phyloP scores from a whole-genome alignment of 2,329 filamentous ascomycete genomes.

The Sporothrix luriei region DNA sequence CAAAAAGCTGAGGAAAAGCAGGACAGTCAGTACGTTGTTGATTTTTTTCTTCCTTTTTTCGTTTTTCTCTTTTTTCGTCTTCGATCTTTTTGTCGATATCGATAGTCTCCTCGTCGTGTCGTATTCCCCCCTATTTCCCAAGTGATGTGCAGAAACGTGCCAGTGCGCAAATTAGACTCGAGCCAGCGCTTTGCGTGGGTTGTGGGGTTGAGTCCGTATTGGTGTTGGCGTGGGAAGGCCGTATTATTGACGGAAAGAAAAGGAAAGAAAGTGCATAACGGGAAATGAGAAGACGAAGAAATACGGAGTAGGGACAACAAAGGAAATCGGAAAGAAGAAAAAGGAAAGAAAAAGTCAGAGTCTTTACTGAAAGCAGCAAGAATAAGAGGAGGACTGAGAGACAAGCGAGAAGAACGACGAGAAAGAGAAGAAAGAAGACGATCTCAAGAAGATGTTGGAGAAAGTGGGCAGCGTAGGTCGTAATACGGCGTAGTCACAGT shows the following conservation, averaged over 20 bases:
- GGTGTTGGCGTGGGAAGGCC: background rate
- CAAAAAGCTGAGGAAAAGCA: background rate
- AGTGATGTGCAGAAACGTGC: constrained; percentile 19
- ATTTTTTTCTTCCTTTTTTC: no score
- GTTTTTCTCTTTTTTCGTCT: background rate
- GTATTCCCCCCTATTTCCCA: constrained; percentile 8
- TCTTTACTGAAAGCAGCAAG: background rate
- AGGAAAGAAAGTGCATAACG: background rate
- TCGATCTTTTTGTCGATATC: background rate
- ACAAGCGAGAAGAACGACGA: background rate
- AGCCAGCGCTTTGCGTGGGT: background rate
- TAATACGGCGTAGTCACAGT: background rate
- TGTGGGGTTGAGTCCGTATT: background rate
- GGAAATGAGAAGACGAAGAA: background rate
- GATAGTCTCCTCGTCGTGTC: background rate
- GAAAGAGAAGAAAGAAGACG: background rate
- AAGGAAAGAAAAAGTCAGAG: background rate
- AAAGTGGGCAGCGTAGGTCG: background rate
- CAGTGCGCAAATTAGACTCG: constrained; percentile 12
- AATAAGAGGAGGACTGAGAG: background rate
- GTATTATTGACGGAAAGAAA: background rate
- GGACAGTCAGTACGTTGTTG: constrained; percentile 6
- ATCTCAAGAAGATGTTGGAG: background rate
- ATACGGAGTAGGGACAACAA: background rate
- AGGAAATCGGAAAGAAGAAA: background rate